phyloP scores from a whole-genome alignment of 1,139 yeast species.

The Suhomyces chickasaworum region DNA sequence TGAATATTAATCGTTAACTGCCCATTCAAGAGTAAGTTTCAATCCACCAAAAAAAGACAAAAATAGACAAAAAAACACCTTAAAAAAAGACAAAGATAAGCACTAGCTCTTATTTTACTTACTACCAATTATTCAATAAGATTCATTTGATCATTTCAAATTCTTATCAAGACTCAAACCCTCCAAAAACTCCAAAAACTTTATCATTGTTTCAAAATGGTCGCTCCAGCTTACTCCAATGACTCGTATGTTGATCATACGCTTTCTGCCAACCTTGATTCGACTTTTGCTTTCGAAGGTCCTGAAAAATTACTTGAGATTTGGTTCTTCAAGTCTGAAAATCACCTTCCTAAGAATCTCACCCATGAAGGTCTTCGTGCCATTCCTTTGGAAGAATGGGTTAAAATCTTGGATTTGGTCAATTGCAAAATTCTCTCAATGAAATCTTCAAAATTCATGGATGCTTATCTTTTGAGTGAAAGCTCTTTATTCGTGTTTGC shows the following conservation, averaged over 20 bases:
- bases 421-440: constrained; percentile 87
- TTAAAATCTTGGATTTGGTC: constrained; percentile 72
- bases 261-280: constrained; percentile 77
- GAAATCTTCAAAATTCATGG: constrained; percentile 65
- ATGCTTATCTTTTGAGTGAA: constrained; percentile 86
- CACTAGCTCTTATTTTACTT: background rate
- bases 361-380: constrained; percentile 56
- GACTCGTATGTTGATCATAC: constrained; percentile 72
- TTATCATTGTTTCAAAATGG: constrained; percentile 27
- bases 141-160: background rate
- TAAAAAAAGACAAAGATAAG: constrained; percentile 15
- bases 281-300: constrained; percentile 92
- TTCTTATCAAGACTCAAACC: background rate
- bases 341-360: constrained; percentile 38
- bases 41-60: constrained; percentile 33
- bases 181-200: too few species aligned
- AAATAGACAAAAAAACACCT: too few species aligned
- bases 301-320: constrained; percentile 92
- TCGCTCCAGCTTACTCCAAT: constrained; percentile 46
- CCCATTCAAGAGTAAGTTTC: constrained; percentile 46
- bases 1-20: constrained; percentile 20
- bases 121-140: background rate
- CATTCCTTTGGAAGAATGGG: constrained; percentile 71
- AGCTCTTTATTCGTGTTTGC: constrained; percentile 88
- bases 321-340: constrained; percentile 66